These are phyloP conservation scores for Clonostachys rosea DNA, from an alignment of 2,329 filamentous ascomycete genomes.

Conservation along the genomic window DNA sequence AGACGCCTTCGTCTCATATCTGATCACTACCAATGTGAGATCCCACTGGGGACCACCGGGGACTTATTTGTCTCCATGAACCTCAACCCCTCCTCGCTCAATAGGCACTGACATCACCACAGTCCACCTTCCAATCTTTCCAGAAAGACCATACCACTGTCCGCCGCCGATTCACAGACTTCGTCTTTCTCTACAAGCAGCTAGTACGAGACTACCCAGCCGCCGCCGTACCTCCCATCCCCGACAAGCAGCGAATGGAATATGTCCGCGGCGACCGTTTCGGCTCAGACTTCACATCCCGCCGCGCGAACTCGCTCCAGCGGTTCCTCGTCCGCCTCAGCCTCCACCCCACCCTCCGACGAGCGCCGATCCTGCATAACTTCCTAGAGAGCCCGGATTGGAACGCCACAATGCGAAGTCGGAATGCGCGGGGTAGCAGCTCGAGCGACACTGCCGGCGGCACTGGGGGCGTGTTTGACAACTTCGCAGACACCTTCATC, in stretches of 20 bases:
- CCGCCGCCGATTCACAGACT: slow-evolving; percentile 93
- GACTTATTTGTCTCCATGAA: not conserved
- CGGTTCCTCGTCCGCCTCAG: slow-evolving; percentile 85
- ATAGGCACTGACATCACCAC: not conserved
- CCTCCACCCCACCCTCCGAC: slow-evolving; percentile 82
- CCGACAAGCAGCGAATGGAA: slow-evolving; percentile 99
- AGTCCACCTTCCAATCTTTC: slow-evolving; percentile 95
- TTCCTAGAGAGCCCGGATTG: slow-evolving; percentile 94
- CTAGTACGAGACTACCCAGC: slow-evolving; percentile 84
- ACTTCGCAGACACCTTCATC: slow-evolving; percentile 92
- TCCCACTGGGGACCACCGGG: slow-evolving; percentile 1
- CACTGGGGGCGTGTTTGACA: slow-evolving; percentile 79
- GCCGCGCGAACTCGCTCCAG: slow-evolving; percentile 84
- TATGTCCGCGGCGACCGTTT: slow-evolving; percentile 97
- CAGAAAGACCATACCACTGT: slow-evolving; percentile 75
- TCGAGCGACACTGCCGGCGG: slow-evolving; percentile 21
- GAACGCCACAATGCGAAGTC: slow-evolving; percentile 90
- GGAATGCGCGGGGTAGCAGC: slow-evolving; percentile 52
- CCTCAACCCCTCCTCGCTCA: not conserved
- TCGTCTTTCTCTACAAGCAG: slow-evolving; percentile 92
- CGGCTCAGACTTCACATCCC: slow-evolving; percentile 83
- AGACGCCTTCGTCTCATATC: slow-evolving; percentile 93
- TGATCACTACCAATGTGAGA: slow-evolving; percentile 81
- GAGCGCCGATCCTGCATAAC: slow-evolving; percentile 75
- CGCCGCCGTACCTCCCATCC: slow-evolving; percentile 88